Evolutionary conservation across 148 eudicot species (phyloP), one percentile per base, ranked within the genome.

Genomic region (Limonium bicolor): DNA sequence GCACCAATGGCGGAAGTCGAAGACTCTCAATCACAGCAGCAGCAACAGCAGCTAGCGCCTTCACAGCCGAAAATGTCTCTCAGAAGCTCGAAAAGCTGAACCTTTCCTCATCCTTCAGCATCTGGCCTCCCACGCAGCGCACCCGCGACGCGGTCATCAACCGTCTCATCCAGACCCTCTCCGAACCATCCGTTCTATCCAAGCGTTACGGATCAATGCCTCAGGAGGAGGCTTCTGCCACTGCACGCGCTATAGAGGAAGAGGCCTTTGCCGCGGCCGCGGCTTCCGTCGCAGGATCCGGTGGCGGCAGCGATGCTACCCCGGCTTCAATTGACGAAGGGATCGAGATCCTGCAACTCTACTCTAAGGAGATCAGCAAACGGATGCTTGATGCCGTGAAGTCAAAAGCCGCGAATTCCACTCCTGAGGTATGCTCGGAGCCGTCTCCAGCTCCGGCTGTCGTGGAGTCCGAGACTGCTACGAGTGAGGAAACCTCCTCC

Each of bases 51-150:
- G 7, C 41, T 11, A 24, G n/a, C 25, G 8, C 30, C n/a, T 7
- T 10, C 41, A 11, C 10, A 29, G 20, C 56, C 2, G 72, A 61
- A 0, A 35, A 33, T 12, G 56, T 68, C 4, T 42, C 68, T 11
- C 36, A 44, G 2, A 68, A 62, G 26, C 41, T 62, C 21, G 54
- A 46, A 11, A 78, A 53, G 10, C 32, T 56, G 54, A 64, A 63
- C 59, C 28, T 66, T 13, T 64, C 88, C 6, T 62, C 73, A 0
- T 49, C 82, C 16, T 82, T 78, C 88, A 72, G 68, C 68, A 76
- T 86, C 15, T 86, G 96, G 96, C 96, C 96, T 0, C 96, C 96
- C 1, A 56, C 75, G 5, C 75, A 76, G 41, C 85, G 94, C 51
- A 86, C 96, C 0, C 84, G 96, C 45, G 94, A 73, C 41, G 94